Evolutionary conservation across 2,329 filamentous ascomycete genomes (phyloP), one percentile per base, ranked within the genome.

Genomic region (Apiospora hydei): DNA sequence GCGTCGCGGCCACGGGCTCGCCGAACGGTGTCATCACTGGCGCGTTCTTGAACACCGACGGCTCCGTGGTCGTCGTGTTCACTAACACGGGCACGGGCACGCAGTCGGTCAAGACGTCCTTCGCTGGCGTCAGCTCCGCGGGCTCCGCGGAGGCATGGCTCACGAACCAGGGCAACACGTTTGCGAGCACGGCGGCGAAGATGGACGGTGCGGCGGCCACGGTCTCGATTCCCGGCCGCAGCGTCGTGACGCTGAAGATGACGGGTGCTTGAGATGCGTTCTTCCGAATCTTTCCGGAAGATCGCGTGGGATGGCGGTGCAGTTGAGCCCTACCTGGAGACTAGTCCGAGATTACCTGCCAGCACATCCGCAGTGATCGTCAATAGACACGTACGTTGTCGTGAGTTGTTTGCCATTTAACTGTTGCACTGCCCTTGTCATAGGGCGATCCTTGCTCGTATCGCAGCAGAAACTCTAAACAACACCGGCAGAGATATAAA

Each of bases 11-110:
- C 1, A 71, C 76, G 13, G 77, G 77, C 10, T 73, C 70, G 38
- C 72, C 74, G n/a, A 73, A 71, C 1, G 74, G 72, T 53, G 72
- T 74, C 3, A 74, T 75, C 18, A 73, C 75, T 30, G 76, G 76
- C 0, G 75, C 75, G 0, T 78, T 78, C 49, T 44, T 57, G 43
- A 78, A 78, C 34, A n/a, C 67, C 5, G 76, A 78, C 14, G 74
- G 74, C 0, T 73, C 73, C 4, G 71, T 77, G 11, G 74, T 73
- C 8, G 74, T 73, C 8, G 72, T 77, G 16, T 74, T 78, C 16
- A 72, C 88, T 11, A 72, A 72, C 24, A 70, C 66, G 34, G 71
- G 69, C 2, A 61, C 66, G 2, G 61, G 70, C 26, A 67, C 69
- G 26, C 72, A 74, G 74, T 71, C 72, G 34, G 72, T 69, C 44